Base-by-base conservation (phyloP, 192 early-diverging fungal genomes). In the Umbelopsis vinacea region DNA sequence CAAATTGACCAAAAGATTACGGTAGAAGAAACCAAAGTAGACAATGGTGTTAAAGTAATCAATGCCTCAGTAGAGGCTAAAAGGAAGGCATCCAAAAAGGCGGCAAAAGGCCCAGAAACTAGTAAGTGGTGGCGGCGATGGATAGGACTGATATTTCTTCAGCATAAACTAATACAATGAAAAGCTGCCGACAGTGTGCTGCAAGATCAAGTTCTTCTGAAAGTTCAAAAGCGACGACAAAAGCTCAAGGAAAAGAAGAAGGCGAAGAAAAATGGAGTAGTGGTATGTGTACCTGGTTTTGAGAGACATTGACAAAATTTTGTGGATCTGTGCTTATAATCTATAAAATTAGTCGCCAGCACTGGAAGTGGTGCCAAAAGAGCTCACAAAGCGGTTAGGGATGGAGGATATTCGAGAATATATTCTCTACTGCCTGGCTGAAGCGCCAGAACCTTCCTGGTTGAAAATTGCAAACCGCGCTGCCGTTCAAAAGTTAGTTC, bases 331-430 rank as follows among this genome's bases (percentile, higher is more conserved):
- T 43, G 40, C 40, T 43, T 1, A 43, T 43, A 12, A 7, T 43
- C 11, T 43, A 0, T 43, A 1, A 11, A 12, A 11, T 0, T 9
- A 52, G 38, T 40, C 6, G 21, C 60, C 68, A 21, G 21, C 48
- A 0, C 33, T 82, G 22, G 43, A 69, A 11, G 15, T 79, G 7
- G 52, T 24, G 17, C 73, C 71, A 8, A n/a, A 70, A 0, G 17
- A 66, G 12, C 38, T 70, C n/a, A 47, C 40, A 0, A 26, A 71
- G 26, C 52, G 40, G 0, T 10, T 73, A 3, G 17, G 23, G 1
- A 74, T 46, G 11, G 72, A 81, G 55, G 75, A 83, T 46, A 33
- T 86, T 6, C 82, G 84, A 21, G 82, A 87, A 21, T 78, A 82
- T 6, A 60, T 87, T 10, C 60, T 84, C 0, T 84, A 81, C 46